phyloP scores from a whole-genome alignment of 2,329 filamentous ascomycete species.

The Exophiala dermatitidis region DNA sequence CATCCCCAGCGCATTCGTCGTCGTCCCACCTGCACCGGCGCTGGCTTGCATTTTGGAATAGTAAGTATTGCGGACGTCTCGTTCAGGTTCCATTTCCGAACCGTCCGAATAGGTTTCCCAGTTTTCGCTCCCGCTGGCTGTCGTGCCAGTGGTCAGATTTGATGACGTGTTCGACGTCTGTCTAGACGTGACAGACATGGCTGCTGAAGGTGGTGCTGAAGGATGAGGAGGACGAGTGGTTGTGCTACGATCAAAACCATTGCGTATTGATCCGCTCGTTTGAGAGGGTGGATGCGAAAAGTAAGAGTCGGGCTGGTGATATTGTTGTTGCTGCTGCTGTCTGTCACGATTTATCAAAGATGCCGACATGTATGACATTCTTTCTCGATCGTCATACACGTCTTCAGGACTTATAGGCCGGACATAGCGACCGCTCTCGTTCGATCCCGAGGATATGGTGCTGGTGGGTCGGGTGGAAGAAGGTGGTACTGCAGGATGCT shows the following conservation, averaged over 20 bases:
- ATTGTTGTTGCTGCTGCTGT: conserved; percentile 29
- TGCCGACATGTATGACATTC: conserved; percentile 41
- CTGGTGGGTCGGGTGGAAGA: conserved; percentile 47
- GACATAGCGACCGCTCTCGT: conserved; percentile 38
- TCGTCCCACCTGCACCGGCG: background rate
- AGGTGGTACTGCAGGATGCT: background rate
- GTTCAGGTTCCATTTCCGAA: conserved; percentile 66
- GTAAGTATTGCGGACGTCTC: conserved; percentile 69
- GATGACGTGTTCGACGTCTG: conserved; percentile 66
- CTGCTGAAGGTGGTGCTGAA: conserved; percentile 31
- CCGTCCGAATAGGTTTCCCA: conserved; percentile 95
- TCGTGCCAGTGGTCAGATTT: conserved; percentile 42
- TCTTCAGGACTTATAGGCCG: conserved; percentile 66
- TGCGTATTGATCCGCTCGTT: background rate
- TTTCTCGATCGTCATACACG: conserved; percentile 66
- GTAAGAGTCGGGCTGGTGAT: conserved; percentile 29
- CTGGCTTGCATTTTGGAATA: conserved; percentile 46
- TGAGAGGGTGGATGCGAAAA: conserved; percentile 37
- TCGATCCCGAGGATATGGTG: conserved; percentile 37
- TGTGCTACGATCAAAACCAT: too few relatives aligned
- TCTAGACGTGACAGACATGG: conserved; percentile 36
- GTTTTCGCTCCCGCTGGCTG: conserved; percentile 79
- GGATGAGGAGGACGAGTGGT: conserved; percentile 5
- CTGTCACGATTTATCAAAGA: conserved; percentile 34
- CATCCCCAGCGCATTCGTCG: conserved; percentile 18